phyloP scores from a whole-genome alignment of 2,329 filamentous ascomycete species.

The Fusarium odoratissimum region DNA sequence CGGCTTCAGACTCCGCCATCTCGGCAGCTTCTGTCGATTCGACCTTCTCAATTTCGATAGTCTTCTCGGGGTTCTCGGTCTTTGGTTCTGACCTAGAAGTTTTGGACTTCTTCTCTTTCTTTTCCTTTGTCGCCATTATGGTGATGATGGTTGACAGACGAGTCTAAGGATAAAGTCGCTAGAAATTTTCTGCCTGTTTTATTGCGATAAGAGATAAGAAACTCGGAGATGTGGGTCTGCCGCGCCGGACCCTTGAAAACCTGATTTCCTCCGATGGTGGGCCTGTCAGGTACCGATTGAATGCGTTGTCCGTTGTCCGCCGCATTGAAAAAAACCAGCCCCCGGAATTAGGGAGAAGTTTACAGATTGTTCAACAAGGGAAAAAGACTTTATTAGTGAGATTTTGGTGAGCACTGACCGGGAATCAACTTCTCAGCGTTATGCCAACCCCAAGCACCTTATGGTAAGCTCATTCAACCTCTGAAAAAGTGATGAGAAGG shows the following conservation, averaged over 20 bases:
- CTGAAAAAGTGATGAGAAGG: neutral
- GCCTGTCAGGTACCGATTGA: constrained; percentile 12
- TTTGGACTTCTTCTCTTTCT: constrained; percentile 40
- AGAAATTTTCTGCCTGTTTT: constrained; percentile 11
- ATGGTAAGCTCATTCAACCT: neutral
- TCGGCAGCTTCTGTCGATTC: constrained; percentile 27
- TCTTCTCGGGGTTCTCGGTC: constrained; percentile 22
- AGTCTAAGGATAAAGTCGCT: constrained; percentile 20
- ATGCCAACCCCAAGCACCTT: neutral
- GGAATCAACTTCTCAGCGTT: neutral
- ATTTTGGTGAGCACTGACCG: neutral
- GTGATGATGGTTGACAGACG: constrained; percentile 10
- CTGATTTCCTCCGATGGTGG: constrained; percentile 21
- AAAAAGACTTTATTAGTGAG: neutral
- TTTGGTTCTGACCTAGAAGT: constrained; percentile 30
- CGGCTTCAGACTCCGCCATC: constrained; percentile 26
- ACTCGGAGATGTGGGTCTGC: constrained; percentile 27
- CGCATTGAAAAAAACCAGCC: constrained; percentile 10
- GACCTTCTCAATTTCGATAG: constrained; percentile 20
- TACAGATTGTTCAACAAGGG: neutral
- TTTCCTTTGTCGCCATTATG: constrained; percentile 46
- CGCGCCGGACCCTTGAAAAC: constrained; percentile 20
- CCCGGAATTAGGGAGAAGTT: constrained; percentile 18
- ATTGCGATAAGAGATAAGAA: constrained; percentile 46
- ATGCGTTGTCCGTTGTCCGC: constrained; percentile 9